A percentile compares a stretch with the other conserved stretches of the same genome.
phyloP scores from a whole-genome alignment of 2,329 filamentous ascomycete genomes.

The Ceratocystis diversiconidia region DNA sequence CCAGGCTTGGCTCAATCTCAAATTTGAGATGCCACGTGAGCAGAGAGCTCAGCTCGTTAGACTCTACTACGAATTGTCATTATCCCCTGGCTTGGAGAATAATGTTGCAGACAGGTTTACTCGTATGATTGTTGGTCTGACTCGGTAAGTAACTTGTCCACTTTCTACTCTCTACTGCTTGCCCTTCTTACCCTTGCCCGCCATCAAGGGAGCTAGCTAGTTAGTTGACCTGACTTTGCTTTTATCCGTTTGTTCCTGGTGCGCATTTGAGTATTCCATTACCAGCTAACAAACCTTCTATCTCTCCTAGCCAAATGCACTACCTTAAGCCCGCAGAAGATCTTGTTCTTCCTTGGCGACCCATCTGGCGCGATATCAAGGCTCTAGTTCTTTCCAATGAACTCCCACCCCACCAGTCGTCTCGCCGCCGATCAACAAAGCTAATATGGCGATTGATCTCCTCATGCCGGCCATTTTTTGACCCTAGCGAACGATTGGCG shows the following conservation, averaged over 20 bases:
- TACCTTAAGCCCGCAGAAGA: conserved; percentile 86
- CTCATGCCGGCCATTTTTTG: conserved; percentile 84
- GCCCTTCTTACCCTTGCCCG: background rate
- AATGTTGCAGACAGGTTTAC: conserved; percentile 76
- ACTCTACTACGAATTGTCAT: conserved; percentile 84
- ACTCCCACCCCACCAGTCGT: conserved; percentile 49
- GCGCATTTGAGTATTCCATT: background rate
- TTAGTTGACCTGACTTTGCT: background rate
- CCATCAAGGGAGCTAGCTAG: background rate
- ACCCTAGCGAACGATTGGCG: conserved; percentile 67
- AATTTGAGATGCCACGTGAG: conserved; percentile 86
- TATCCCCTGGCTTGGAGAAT: conserved; percentile 78
- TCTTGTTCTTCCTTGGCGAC: conserved; percentile 82
- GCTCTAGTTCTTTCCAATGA: conserved; percentile 77
- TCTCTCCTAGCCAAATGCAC: conserved; percentile 33
- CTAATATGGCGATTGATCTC: conserved; percentile 75
- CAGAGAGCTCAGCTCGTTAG: conserved; percentile 71
- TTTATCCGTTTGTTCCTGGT: background rate
- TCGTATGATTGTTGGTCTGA: conserved; percentile 89
- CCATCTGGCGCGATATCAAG: conserved; percentile 86
- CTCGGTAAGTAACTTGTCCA: conserved; percentile 50
- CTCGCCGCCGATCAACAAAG: conserved; percentile 42
- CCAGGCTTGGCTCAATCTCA: conserved; percentile 84
- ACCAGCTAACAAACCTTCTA: background rate
- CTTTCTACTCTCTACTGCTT: background rate